phyloP scores from a whole-genome alignment of 768 basidiomycete species.

The Trametes cubensis region DNA sequence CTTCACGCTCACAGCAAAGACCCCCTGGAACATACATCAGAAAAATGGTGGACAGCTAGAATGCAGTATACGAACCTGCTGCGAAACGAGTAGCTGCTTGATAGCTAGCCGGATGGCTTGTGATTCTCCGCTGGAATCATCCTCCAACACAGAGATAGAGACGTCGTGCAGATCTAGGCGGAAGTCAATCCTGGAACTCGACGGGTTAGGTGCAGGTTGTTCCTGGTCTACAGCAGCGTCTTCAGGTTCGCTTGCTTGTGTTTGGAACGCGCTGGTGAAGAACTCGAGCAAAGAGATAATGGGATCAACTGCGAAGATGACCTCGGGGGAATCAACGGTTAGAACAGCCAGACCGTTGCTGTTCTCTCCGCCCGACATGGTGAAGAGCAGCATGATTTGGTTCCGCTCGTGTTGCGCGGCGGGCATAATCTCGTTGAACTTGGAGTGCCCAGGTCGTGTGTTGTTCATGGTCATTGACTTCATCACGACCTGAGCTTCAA shows the following conservation, averaged over 20 bases:
- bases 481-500: conserved; percentile 85
- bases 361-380: conserved; percentile 62
- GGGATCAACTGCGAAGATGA: conserved; percentile 92
- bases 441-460: conserved; percentile 77
- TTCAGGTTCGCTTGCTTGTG: conserved; percentile 22
- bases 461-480: conserved; percentile 92
- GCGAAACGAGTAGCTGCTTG: conserved; percentile 82
- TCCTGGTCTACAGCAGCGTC: conserved; percentile 7
- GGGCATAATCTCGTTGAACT: conserved; percentile 94
- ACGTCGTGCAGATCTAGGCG: conserved; percentile 90
- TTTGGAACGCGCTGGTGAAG: conserved; percentile 61
- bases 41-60: neutral
- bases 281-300: conserved; percentile 88
- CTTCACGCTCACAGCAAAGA: conserved; percentile 77
- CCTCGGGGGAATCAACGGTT: conserved; percentile 88
- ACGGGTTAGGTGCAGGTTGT: neutral
- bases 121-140: conserved; percentile 74
- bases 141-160: conserved; percentile 84
- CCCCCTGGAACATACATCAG: conserved; percentile 51
- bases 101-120: conserved; percentile 89
- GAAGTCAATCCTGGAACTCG: conserved; percentile 51
- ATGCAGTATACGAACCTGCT: conserved; percentile 62
- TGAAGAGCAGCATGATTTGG: conserved; percentile 93
- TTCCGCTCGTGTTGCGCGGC: conserved; percentile 85
- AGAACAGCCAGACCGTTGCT: conserved; percentile 73